phyloP scores from a whole-genome alignment of 805 yeast species.

The Ogataea pilisensis region DNA sequence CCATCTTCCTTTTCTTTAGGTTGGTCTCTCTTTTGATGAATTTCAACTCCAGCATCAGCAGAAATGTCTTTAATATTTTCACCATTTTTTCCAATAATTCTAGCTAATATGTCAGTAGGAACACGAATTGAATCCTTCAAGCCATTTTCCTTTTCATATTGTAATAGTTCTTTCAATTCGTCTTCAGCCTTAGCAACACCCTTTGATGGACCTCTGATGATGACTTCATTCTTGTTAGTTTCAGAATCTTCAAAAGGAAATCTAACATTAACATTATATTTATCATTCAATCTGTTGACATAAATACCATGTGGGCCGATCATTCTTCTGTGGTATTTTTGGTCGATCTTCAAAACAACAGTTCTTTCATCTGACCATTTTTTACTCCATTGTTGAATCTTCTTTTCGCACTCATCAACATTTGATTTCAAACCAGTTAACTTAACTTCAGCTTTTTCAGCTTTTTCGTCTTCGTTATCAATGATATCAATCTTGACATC shows the following conservation, averaged over 20 bases:
- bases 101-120: constrained; percentile 71
- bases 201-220: constrained; percentile 83
- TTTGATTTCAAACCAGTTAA: constrained; percentile 77
- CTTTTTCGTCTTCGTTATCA: constrained; percentile 45
- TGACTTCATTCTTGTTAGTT: constrained; percentile 57
- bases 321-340: constrained; percentile 71
- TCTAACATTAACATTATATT: constrained; percentile 74
- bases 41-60: constrained; percentile 61
- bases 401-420: constrained; percentile 65
- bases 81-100: constrained; percentile 88
- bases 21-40: constrained; percentile 40
- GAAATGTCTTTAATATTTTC: constrained; percentile 77
- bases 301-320: constrained; percentile 82
- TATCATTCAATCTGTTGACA: constrained; percentile 80
- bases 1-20: constrained; percentile 44
- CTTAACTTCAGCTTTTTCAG: constrained; percentile 45
- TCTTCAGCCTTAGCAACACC: constrained; percentile 81
- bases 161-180: constrained; percentile 76
- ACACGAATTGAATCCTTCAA: constrained; percentile 58
- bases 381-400: constrained; percentile 55
- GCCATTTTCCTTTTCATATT: constrained; percentile 86
- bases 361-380: constrained; percentile 80
- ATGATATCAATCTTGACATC: constrained; percentile 71
- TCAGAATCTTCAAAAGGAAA: constrained; percentile 57
- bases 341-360: constrained; percentile 63